Percentiles rank a stretch among this genome's conserved stretches.
Evolutionary conservation across 2,329 filamentous ascomycete genomes (phyloP).

Genomic region (Sclerotinia glacialis): DNA sequence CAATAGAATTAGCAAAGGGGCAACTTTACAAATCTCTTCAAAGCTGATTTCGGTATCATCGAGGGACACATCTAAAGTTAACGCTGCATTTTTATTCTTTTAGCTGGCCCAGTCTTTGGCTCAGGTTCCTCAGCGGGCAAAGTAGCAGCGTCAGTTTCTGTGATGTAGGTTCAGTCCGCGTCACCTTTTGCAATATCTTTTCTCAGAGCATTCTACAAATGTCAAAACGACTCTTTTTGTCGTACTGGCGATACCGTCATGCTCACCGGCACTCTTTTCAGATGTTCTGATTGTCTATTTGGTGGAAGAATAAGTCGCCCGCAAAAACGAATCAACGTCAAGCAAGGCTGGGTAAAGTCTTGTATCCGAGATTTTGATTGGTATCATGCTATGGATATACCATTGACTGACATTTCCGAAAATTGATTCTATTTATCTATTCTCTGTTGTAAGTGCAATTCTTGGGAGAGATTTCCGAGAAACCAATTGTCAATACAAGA

Average conservation of each 20-base stretch:
- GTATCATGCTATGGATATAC: neutral
- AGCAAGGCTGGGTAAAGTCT: neutral
- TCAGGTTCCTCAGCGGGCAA: no score
- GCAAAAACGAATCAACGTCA: neutral
- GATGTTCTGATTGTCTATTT: neutral
- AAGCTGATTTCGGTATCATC: neutral
- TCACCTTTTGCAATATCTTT: neutral
- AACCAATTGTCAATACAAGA: no score
- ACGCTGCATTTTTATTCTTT: no score
- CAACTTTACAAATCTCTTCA: neutral
- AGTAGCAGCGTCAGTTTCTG: no score
- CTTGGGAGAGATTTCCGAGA: neutral
- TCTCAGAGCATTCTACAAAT: neutral
- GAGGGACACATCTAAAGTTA: neutral
- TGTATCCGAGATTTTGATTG: neutral
- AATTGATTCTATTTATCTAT: neutral
- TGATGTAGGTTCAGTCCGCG: no score
- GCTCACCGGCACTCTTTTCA: neutral
- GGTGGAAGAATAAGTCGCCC: neutral
- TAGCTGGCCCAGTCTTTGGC: no score
- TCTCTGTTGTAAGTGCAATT: neutral
- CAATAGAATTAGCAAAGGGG: neutral
- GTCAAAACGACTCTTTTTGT: neutral
- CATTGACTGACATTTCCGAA: neutral
- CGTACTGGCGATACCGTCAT: neutral